Conservation (phyloP, 176 grass and related monocot genomes). For the maize (Zea mays) region DNA sequence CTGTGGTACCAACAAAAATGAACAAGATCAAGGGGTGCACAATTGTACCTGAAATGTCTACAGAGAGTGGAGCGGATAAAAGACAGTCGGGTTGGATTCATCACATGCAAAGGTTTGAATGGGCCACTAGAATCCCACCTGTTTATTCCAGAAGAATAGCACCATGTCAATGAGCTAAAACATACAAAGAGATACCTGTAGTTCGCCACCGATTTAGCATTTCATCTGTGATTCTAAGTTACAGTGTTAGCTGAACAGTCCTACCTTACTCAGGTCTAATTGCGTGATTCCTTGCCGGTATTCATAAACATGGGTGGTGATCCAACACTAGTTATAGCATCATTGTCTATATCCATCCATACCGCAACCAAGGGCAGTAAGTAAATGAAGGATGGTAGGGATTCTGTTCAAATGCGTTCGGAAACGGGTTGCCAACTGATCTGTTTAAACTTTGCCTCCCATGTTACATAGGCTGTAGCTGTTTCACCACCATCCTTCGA, state of each 20-base stretch:
- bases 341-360: not conserved
- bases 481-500: not conserved
- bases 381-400: not conserved
- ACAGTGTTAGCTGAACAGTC: not conserved
- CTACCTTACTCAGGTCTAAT: not conserved
- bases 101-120: slow-evolving; percentile 92
- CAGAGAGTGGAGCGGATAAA: slow-evolving; percentile 85
- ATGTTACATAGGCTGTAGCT: not conserved
- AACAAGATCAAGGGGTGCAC: not conserved
- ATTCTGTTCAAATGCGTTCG: not conserved
- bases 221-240: not conserved
- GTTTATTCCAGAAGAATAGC: slow-evolving; percentile 36
- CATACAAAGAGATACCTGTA: not conserved
- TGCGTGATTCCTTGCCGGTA: not conserved
- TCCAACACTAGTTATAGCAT: not conserved
- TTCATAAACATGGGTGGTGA: not conserved
- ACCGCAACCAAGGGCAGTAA: not conserved
- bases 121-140: slow-evolving; percentile 93
- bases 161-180: slow-evolving; percentile 8
- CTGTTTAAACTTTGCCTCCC: not conserved
- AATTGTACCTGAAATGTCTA: slow-evolving; percentile 76
- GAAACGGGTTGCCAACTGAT: not conserved
- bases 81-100: slow-evolving; percentile 83
- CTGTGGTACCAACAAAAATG: not conserved
- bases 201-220: not conserved